Evolutionary conservation across 2,329 filamentous ascomycete genomes (phyloP).

Genomic region (Fusarium sp.): DNA sequence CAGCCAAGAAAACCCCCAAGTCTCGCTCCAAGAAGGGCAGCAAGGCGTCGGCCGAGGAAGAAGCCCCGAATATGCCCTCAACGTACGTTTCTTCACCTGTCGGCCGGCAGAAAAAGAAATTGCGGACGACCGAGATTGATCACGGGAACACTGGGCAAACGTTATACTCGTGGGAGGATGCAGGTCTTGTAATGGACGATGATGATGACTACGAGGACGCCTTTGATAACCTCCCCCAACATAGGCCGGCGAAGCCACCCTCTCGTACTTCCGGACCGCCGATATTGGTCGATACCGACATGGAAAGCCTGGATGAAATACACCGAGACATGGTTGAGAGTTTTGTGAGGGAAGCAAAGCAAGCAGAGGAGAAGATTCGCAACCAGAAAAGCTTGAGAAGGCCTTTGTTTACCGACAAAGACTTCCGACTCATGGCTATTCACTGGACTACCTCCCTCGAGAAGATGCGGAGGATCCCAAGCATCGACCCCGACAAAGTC

Average conservation of each 20-base stretch:
- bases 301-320: constrained; percentile 64
- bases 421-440: constrained; percentile 79
- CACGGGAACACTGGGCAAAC: constrained; percentile 54
- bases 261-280: constrained; percentile 58
- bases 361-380: constrained; percentile 68
- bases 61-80: constrained; percentile 54
- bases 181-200: constrained; percentile 60
- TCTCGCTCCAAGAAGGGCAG: constrained; percentile 48
- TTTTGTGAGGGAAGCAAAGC: constrained; percentile 72
- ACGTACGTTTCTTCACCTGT: constrained; percentile 65
- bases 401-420: constrained; percentile 72
- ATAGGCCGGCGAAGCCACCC: constrained; percentile 51
- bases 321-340: constrained; percentile 71
- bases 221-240: constrained; percentile 55
- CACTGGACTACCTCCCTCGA: constrained; percentile 69
- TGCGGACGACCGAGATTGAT: constrained; percentile 40
- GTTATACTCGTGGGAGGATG: constrained; percentile 49
- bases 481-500: constrained; percentile 71
- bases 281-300: constrained; percentile 65
- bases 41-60: constrained; percentile 49
- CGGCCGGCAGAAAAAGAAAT: constrained; percentile 46
- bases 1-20: constrained; percentile 44
- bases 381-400: constrained; percentile 65
- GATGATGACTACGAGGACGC: constrained; percentile 50
- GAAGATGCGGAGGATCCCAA: constrained; percentile 70